These are phyloP conservation scores for Pisolithus marmoratus DNA, from an alignment of 768 basidiomycete species.

Conservation along the genomic window DNA sequence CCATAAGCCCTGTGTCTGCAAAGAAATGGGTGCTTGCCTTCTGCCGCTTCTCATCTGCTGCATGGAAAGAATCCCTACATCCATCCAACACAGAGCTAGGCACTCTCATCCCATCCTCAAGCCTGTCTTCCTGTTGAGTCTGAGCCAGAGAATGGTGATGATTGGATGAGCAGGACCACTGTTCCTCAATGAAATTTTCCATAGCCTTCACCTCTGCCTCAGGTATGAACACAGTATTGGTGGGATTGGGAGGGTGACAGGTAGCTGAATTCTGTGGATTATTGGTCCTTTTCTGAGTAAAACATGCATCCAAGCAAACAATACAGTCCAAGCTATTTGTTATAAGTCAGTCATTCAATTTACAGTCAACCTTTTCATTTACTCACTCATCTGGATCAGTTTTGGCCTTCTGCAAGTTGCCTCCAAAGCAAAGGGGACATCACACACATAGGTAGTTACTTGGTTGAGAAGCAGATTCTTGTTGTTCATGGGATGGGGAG, in stretches of 20 bases:
- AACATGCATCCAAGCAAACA: conserved; percentile 30
- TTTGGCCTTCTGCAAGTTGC: neutral
- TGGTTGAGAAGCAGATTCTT: too few species aligned
- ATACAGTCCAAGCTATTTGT: conserved; percentile 21
- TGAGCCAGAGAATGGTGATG: neutral
- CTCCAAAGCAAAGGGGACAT: conserved; percentile 8
- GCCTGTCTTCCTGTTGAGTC: conserved; percentile 4
- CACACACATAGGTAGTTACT: conserved; percentile 17
- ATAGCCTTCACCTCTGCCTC: conserved; percentile 14
- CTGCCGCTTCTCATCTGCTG: conserved; percentile 8
- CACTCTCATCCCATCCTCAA: conserved; percentile 20
- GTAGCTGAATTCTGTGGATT: conserved; percentile 6
- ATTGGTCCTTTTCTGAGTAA: conserved; percentile 25
- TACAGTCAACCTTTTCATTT: neutral
- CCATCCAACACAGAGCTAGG: conserved; percentile 27
- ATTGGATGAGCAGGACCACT: neutral
- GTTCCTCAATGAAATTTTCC: conserved; percentile 6
- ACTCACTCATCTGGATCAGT: neutral
- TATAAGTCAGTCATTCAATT: neutral
- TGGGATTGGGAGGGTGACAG: neutral
- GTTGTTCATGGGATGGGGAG: too few species aligned
- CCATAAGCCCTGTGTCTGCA: conserved; percentile 14
- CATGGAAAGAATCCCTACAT: conserved; percentile 27
- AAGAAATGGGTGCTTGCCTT: conserved; percentile 15
- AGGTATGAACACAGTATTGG: conserved; percentile 9